A percentile compares a stretch with the other conserved stretches of the same genome.
Evolutionary conservation across 352 stramenopile species (phyloP).

Genomic region (Ophiocytium majus): DNA sequence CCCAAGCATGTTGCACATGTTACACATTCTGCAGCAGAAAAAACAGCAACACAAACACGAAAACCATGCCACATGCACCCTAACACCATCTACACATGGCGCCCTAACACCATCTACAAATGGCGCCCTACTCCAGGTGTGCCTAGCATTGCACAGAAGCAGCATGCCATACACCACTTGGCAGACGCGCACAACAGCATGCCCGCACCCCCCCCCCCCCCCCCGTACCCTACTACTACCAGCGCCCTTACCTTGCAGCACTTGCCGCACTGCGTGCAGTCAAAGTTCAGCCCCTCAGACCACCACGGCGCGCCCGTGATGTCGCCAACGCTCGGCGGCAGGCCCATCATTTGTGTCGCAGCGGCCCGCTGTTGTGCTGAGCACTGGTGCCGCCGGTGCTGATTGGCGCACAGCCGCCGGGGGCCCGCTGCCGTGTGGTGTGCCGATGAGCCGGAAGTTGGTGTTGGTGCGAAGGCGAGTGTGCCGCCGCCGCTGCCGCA

Average conservation of each 20-base stretch:
- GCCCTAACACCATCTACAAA: too few relatives aligned
- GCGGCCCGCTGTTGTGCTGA: not conserved
- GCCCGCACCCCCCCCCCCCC: too few relatives aligned
- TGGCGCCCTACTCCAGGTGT: too few relatives aligned
- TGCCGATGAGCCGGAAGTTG: not conserved
- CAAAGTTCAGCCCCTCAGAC: constrained; percentile 16
- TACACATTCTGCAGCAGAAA: too few relatives aligned
- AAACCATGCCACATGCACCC: too few relatives aligned
- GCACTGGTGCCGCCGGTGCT: not conserved
- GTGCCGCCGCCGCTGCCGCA: not conserved
- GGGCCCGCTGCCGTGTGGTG: not conserved
- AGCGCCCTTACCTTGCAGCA: constrained; percentile 30
- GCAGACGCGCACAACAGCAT: too few relatives aligned
- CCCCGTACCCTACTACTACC: too few relatives aligned
- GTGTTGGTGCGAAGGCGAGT: not conserved
- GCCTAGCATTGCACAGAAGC: too few relatives aligned
- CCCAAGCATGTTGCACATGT: too few relatives aligned
- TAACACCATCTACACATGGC: too few relatives aligned
- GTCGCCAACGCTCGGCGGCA: not conserved
- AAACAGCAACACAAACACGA: too few relatives aligned
- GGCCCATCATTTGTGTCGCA: not conserved
- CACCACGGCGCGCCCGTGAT: not conserved
- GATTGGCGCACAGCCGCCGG: not conserved
- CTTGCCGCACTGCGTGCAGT: constrained; percentile 30
- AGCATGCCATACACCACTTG: too few relatives aligned